A percentile compares a stretch with the other conserved stretches of the same genome.
Conservation (phyloP, 2,329 filamentous ascomycete genomes). For the Venturia aucupariae region DNA sequence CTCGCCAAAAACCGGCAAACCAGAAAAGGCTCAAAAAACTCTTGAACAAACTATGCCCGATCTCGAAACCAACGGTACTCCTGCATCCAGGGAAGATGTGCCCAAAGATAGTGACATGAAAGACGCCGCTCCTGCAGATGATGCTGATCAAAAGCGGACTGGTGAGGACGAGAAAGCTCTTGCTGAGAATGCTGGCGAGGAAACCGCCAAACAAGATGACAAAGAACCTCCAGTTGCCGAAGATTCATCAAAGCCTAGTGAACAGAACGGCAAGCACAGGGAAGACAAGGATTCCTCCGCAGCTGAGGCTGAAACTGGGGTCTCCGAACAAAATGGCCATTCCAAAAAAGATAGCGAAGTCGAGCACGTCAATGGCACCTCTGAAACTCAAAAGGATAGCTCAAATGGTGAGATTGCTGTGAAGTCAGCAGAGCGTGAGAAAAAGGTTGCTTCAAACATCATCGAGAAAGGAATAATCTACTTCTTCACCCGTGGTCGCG, state of each 20-base stretch:
- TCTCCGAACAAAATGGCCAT: background rate
- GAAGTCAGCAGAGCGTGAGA: slow-evolving; percentile 41
- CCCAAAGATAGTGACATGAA: slow-evolving; percentile 19
- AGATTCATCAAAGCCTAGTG: slow-evolving; percentile 17
- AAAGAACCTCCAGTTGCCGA: background rate
- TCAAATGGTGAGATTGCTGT: slow-evolving; percentile 30
- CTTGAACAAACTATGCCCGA: slow-evolving; percentile 45
- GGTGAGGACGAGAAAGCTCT: slow-evolving; percentile 17
- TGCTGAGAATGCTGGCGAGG: slow-evolving; percentile 18
- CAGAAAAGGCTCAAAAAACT: slow-evolving; percentile 39
- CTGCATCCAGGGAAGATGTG: slow-evolving; percentile 10
- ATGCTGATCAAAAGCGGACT: slow-evolving; percentile 15
- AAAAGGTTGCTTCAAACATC: slow-evolving; percentile 50
- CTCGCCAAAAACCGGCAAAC: slow-evolving; percentile 31
- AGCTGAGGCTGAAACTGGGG: slow-evolving; percentile 12
- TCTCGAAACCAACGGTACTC: slow-evolving; percentile 16
- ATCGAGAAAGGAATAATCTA: slow-evolving; percentile 86
- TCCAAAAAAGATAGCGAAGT: background rate
- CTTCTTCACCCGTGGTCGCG: slow-evolving; percentile 77
- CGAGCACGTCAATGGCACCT: background rate
- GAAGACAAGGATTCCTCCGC: slow-evolving; percentile 22
- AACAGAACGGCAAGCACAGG: slow-evolving; percentile 15
- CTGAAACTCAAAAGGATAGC: background rate
- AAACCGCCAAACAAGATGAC: slow-evolving; percentile 22
- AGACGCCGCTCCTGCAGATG: slow-evolving; percentile 19